Percentiles rank a stretch among this genome's conserved stretches.
Evolutionary conservation across 495 filamentous ascomycete genomes (phyloP).

Genomic region (Xylaria flabelliformis): DNA sequence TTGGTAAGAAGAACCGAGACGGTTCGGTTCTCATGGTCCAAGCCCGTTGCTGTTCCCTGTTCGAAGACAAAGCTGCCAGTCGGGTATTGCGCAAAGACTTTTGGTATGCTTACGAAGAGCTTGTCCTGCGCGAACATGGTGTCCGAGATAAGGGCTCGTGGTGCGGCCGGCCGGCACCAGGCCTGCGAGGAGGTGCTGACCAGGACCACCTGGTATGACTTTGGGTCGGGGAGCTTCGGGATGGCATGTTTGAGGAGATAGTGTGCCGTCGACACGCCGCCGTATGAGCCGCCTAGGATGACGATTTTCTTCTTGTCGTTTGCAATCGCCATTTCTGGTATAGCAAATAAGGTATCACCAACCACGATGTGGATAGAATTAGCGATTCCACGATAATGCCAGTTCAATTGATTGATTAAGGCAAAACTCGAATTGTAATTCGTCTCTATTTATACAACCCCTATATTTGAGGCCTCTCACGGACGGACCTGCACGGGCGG

Average conservation of each 20-base stretch:
- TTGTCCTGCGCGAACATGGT: slow-evolving; percentile 53
- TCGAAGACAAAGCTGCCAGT: slow-evolving; percentile 58
- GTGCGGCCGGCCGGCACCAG: slow-evolving; percentile 53
- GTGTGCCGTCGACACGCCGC: slow-evolving; percentile 57
- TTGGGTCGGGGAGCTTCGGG: slow-evolving; percentile 44
- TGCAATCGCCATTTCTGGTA: slow-evolving; percentile 3
- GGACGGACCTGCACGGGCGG: slow-evolving; percentile 3
- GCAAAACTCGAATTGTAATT: neutral
- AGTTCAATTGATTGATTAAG: neutral
- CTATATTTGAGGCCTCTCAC: neutral
- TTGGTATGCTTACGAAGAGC: slow-evolving; percentile 53
- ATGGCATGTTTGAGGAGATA: slow-evolving; percentile 60
- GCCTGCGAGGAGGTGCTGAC: slow-evolving; percentile 52
- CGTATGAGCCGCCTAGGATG: slow-evolving; percentile 62
- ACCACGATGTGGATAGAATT: neutral
- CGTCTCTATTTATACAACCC: slow-evolving; percentile 7
- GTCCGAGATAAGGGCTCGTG: slow-evolving; percentile 56
- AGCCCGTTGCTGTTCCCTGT: slow-evolving; percentile 55
- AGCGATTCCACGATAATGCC: neutral
- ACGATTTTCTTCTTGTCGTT: slow-evolving; percentile 48
- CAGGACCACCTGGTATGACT: slow-evolving; percentile 46
- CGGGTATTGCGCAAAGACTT: slow-evolving; percentile 52
- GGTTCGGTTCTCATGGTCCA: slow-evolving; percentile 52
- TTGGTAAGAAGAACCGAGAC: slow-evolving; percentile 41
- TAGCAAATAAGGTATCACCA: neutral